Evolutionary conservation across 805 yeast species (phyloP).

Genomic region (Candida arabinofermentans): DNA sequence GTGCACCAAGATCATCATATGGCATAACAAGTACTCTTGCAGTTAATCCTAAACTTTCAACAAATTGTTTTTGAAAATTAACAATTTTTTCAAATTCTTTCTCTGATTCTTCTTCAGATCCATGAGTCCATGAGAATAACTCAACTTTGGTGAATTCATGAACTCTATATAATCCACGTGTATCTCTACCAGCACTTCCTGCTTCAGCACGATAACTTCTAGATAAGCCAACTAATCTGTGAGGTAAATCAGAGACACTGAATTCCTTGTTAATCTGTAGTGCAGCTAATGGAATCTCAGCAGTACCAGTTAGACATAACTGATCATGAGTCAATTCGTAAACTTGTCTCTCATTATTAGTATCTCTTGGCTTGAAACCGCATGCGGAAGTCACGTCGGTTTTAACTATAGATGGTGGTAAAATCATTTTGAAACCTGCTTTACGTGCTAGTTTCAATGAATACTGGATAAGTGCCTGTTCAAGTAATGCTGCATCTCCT

Average conservation of each 20-base stretch:
- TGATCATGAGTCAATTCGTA: conserved; percentile 51
- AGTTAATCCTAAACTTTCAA: conserved; percentile 64
- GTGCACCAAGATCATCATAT: conserved; percentile 84
- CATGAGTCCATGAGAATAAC: conserved; percentile 69
- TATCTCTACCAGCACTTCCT: conserved; percentile 91
- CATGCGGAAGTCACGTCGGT: conserved; percentile 79
- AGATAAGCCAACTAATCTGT: conserved; percentile 71
- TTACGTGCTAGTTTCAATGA: conserved; percentile 63
- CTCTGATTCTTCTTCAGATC: conserved; percentile 31
- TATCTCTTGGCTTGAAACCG: conserved; percentile 92
- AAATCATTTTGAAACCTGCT: conserved; percentile 62
- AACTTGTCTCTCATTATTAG: conserved; percentile 79
- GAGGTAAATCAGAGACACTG: conserved; percentile 39
- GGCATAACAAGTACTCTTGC: conserved; percentile 90
- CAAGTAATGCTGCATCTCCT: conserved; percentile 83
- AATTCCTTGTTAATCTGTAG: conserved; percentile 47
- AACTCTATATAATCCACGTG: conserved; percentile 88
- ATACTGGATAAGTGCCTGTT: conserved; percentile 84
- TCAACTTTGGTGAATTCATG: conserved; percentile 97
- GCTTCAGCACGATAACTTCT: conserved; percentile 94
- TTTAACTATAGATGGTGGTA: conserved; percentile 85
- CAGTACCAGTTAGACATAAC: conserved; percentile 83
- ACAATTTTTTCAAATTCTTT: conserved; percentile 56
- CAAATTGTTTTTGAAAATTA: conserved; percentile 59
- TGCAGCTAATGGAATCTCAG: conserved; percentile 92